Evolutionary conservation across 176 grass and related monocot genomes (phyloP).

Genomic region (Aechmea fasciata): DNA sequence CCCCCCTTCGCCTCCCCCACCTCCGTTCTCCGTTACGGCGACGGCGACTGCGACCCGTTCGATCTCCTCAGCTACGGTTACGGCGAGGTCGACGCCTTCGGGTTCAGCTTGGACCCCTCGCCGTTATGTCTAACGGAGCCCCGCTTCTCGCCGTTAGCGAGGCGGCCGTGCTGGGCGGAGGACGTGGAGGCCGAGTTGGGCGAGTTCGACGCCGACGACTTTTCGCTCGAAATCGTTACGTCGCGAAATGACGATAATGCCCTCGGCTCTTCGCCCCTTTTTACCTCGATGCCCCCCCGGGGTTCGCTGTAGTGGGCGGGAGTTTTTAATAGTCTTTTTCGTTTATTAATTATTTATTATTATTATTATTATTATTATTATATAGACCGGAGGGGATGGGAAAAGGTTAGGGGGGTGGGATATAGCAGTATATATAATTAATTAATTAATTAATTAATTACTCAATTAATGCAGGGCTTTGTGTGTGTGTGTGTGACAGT

Average conservation of each 20-base stretch:
- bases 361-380: background rate
- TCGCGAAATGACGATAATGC: conserved; percentile 5
- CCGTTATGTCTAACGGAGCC: conserved; percentile 28
- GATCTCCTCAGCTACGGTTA: background rate
- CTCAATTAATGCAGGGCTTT: background rate
- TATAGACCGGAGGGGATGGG: background rate
- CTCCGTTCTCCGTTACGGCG: conserved; percentile 26
- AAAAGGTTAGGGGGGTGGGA: background rate
- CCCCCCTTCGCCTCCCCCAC: conserved; percentile 38
- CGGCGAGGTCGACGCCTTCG: conserved; percentile 28
- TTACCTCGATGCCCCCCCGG: background rate
- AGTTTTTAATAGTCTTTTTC: too few species aligned
- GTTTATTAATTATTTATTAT: background rate
- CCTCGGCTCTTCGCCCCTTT: background rate
- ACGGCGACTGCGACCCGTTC: conserved; percentile 3
- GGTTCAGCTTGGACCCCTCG: background rate
- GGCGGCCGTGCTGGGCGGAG: conserved; percentile 38
- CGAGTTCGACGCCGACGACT: conserved; percentile 18
- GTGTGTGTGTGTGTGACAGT: too few species aligned
- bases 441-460: too few species aligned
- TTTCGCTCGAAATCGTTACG: background rate
- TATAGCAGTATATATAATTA: too few species aligned
- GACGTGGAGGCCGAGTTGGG: conserved; percentile 34
- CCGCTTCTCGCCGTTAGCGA: conserved; percentile 12
- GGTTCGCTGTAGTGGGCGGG: background rate